Base-by-base conservation (phyloP, 2,329 filamentous ascomycete species). In the Calycina marina region DNA sequence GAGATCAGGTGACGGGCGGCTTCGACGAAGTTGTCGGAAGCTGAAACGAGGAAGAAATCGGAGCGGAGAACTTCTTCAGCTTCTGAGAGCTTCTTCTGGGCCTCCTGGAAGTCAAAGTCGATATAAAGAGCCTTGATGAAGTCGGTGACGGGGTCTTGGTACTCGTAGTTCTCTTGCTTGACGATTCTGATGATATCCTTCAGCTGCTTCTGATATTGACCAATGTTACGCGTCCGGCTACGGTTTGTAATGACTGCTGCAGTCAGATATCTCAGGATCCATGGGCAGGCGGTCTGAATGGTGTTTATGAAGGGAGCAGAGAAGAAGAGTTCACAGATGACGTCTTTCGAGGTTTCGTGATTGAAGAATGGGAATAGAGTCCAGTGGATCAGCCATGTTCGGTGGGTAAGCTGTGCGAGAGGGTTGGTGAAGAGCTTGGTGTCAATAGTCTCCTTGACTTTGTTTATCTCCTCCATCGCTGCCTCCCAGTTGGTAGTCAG, bases 281-380 rank as follows among this genome's bases (percentile, higher is more conserved):
- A 98, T 5, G 90, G 88, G 67, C 85, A 94, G 50, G 77, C 80
- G 38, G 90, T 94, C 70, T 98, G 90, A 58, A 98, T 94, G 50
- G 88, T 96, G 73, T 96, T 98, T 74, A 98, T 98, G 69, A 84
- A 98, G 49, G 84, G 72, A 43, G 86, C 81, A 43, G 81, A 92
- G 72, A 98, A 96, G 70, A 94, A 90, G 56, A 96, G 76, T 50
- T 98, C 90, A 53, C 90, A 83, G 49, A 98, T 72, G 47, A 74
- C 72, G 55, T 98, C 90, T 52, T 88, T 84, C 37, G 84, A 83
- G 44, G 75, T 69, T 52, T 96, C 88, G 63, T 83, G 78, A 74
- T 98, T 96, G 73, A 96, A 98, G 63, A 94, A 86, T 40, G 90
- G 88, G 73, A 96, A 98, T 40, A 98, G 77, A 28, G 83, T 77